Evolutionary conservation across 1,139 yeast species (phyloP).

Genomic region (Pichia sp.): DNA sequence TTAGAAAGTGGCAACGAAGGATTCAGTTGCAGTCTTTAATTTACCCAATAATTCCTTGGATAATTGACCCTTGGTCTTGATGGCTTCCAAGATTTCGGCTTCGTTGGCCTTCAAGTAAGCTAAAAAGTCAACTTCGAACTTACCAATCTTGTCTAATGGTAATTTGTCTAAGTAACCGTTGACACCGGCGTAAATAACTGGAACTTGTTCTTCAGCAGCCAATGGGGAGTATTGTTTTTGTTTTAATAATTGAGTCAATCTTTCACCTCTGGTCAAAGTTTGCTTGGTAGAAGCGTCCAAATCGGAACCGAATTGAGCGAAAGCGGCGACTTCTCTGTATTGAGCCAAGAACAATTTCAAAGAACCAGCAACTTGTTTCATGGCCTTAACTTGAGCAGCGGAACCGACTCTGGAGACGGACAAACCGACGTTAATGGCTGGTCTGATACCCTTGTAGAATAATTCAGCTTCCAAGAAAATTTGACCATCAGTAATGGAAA

Average conservation of each 20-base stretch:
- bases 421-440: constrained; percentile 99
- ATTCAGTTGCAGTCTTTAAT: constrained; percentile 87
- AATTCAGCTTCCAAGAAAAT: constrained; percentile 99
- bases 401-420: constrained; percentile 99
- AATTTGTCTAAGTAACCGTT: constrained; percentile 95
- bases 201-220: constrained; percentile 99
- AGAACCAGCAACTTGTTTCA: constrained; percentile 99
- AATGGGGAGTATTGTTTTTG: constrained; percentile 97
- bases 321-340: constrained; percentile 99
- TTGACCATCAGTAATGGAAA: constrained; percentile 97
- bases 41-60: constrained; percentile 81
- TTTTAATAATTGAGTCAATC: constrained; percentile 97
- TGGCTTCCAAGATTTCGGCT: constrained; percentile 74
- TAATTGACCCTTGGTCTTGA: constrained; percentile 87
- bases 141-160: constrained; percentile 81
- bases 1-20: constrained; percentile 85
- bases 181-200: constrained; percentile 98
- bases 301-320: constrained; percentile 99
- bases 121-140: constrained; percentile 90
- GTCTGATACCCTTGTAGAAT: constrained; percentile 99
- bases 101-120: constrained; percentile 89
- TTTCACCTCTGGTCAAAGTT: constrained; percentile 99
- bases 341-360: constrained; percentile 99
- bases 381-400: constrained; percentile 99
- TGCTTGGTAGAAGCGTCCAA: constrained; percentile 99